These are phyloP conservation scores for Trametes cubensis DNA, from an alignment of 768 basidiomycete genomes.

Conservation along the genomic window DNA sequence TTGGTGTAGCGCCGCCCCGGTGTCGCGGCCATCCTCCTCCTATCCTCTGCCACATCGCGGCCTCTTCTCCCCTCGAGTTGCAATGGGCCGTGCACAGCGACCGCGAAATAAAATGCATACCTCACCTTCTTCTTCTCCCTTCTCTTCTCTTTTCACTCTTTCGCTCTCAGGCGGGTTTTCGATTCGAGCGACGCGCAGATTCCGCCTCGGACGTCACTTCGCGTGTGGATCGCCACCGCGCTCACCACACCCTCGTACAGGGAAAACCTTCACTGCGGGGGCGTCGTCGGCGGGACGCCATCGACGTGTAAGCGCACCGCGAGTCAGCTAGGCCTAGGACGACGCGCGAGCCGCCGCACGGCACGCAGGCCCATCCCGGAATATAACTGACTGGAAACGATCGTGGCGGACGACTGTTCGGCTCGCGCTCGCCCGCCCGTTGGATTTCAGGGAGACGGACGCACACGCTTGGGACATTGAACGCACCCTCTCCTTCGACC, in stretches of 20 bases:
- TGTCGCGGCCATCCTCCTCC: not conserved
- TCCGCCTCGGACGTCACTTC: constrained; percentile 9
- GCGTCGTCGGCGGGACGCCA: not conserved
- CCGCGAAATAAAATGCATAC: not conserved
- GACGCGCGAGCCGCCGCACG: not conserved
- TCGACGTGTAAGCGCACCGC: too few species aligned
- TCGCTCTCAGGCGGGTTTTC: not conserved
- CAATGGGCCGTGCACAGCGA: not conserved
- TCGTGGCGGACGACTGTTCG: constrained; percentile 7
- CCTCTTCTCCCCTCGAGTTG: not conserved
- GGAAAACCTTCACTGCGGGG: constrained; percentile 1
- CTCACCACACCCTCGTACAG: not conserved
- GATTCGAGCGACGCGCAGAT: not conserved
- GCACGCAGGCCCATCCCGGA: not conserved
- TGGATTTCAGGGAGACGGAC: not conserved
- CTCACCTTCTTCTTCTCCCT: not conserved
- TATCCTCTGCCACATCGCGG: not conserved
- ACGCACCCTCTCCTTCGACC: not conserved
- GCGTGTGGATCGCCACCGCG: not conserved
- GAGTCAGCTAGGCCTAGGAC: too few species aligned
- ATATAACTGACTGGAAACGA: constrained; percentile 6
- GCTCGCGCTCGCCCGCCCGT: constrained; percentile 7
- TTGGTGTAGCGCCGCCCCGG: not conserved
- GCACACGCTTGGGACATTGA: not conserved
- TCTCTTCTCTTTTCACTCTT: not conserved